phyloP scores from a whole-genome alignment of 2,329 filamentous ascomycete genomes.

The Meredithiella fracta region DNA sequence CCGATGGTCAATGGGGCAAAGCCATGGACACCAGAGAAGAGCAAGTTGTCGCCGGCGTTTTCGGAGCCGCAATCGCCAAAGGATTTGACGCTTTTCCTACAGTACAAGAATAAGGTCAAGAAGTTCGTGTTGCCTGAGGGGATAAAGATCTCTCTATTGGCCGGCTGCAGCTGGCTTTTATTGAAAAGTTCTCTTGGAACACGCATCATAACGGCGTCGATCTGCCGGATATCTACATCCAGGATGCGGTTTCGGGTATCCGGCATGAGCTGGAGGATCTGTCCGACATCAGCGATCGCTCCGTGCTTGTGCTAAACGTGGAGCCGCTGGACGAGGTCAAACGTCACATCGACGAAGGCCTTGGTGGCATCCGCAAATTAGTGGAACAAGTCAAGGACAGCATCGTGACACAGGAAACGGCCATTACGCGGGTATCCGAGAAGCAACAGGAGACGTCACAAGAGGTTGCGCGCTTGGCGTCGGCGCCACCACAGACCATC shows the following conservation, averaged over 20 bases:
- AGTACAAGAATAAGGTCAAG: conserved; percentile 95
- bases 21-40: conserved; percentile 13
- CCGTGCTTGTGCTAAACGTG: conserved; percentile 86
- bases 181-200: conserved; percentile 98
- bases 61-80: conserved; percentile 51
- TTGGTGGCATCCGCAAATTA: conserved; percentile 61
- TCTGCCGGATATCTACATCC: conserved; percentile 92
- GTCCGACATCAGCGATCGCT: conserved; percentile 81
- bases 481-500: conserved; percentile 26
- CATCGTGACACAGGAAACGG: conserved; percentile 65
- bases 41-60: conserved; percentile 35
- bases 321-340: conserved; percentile 93
- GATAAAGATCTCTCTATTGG: conserved; percentile 73
- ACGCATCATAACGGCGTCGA: conserved; percentile 87
- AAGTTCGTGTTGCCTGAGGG: conserved; percentile 84
- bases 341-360: conserved; percentile 82
- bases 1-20: conserved; percentile 8
- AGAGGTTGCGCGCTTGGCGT: conserved; percentile 53
- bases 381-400: conserved; percentile 77
- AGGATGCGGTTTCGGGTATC: conserved; percentile 90
- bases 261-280: conserved; percentile 92
- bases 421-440: conserved; percentile 75
- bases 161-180: conserved; percentile 83
- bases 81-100: conserved; percentile 81
- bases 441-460: conserved; percentile 78